These are phyloP conservation scores for Yamadazyma tumulicola DNA, from an alignment of 805 yeast genomes.

Conservation along the genomic window DNA sequence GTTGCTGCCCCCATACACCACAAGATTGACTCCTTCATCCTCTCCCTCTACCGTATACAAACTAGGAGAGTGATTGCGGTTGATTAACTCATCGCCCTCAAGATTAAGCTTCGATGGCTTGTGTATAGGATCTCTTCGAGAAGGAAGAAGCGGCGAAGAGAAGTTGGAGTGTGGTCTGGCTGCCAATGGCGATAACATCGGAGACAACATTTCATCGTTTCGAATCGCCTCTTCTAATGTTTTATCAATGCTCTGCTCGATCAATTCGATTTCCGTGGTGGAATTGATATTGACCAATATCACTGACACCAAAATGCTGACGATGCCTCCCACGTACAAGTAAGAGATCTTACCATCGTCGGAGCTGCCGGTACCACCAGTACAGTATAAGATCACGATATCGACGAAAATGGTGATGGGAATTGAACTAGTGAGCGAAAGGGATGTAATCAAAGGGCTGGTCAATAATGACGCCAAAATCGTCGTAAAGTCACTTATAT, in stretches of 20 bases:
- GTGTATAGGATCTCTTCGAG: slow-evolving; percentile 4
- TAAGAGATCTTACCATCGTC: slow-evolving; percentile 10
- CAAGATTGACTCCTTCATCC: slow-evolving; percentile 1
- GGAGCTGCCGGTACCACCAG: slow-evolving; percentile 12
- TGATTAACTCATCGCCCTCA: slow-evolving; percentile 12
- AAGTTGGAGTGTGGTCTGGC: slow-evolving; percentile 9
- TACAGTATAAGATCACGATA: slow-evolving; percentile 29
- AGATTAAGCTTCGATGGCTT: slow-evolving; percentile 8
- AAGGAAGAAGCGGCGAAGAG: slow-evolving; percentile 10
- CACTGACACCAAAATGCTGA: slow-evolving; percentile 44
- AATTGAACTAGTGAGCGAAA: slow-evolving; percentile 49
- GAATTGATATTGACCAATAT: slow-evolving; percentile 42
- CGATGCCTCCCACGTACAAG: slow-evolving; percentile 45
- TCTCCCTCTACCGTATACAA: slow-evolving; percentile 10
- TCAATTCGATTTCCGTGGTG: slow-evolving; percentile 41
- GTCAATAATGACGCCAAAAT: slow-evolving; percentile 51
- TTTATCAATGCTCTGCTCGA: slow-evolving; percentile 45
- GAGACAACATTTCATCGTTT: slow-evolving; percentile 44
- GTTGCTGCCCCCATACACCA: slow-evolving; percentile 13
- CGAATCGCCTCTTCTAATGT: slow-evolving; percentile 47
- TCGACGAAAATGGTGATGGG: slow-evolving; percentile 53
- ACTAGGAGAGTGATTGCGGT: slow-evolving; percentile 11
- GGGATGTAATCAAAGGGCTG: slow-evolving; percentile 50
- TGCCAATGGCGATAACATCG: slow-evolving; percentile 43
- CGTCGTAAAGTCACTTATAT: slow-evolving; percentile 48